These are phyloP conservation scores for Platismatia glauca DNA, from an alignment of 495 filamentous ascomycete species.

Conservation along the genomic window DNA sequence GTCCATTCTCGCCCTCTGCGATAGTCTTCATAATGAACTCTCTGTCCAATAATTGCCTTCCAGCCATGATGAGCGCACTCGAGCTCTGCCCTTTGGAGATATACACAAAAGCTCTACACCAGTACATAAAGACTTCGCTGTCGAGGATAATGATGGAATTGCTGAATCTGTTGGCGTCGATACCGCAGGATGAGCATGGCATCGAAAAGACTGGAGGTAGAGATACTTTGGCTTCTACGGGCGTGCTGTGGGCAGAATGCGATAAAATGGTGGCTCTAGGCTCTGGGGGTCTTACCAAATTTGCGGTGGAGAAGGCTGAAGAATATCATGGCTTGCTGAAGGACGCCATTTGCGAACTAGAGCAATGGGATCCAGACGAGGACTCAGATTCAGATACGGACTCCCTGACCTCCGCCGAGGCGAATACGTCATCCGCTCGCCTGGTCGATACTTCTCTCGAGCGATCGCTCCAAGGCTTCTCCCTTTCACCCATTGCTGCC, in stretches of 20 bases:
- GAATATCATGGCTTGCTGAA: constrained; percentile 61
- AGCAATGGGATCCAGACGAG: constrained; percentile 65
- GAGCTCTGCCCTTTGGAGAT: constrained; percentile 49
- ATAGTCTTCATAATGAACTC: constrained; percentile 57
- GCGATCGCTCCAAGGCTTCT: neutral
- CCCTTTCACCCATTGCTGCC: neutral
- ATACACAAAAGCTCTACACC: constrained; percentile 51
- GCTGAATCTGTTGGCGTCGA: constrained; percentile 25
- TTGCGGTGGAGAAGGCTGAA: constrained; percentile 52
- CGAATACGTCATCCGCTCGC: constrained; percentile 15
- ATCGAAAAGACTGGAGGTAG: constrained; percentile 23
- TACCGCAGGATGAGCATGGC: constrained; percentile 23
- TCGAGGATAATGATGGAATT: constrained; percentile 35
- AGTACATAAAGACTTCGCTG: constrained; percentile 37
- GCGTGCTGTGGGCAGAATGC: constrained; percentile 54
- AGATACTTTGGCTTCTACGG: constrained; percentile 30
- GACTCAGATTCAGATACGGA: constrained; percentile 43
- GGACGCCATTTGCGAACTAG: constrained; percentile 75
- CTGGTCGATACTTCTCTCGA: neutral
- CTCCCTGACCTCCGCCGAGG: constrained; percentile 18
- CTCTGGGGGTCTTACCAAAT: constrained; percentile 53
- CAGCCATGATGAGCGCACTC: constrained; percentile 59
- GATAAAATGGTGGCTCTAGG: constrained; percentile 57
- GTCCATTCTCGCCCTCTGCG: constrained; percentile 73
- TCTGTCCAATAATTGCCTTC: constrained; percentile 55